phyloP scores from a whole-genome alignment of 495 filamentous ascomycete genomes.

The Arthonia radiata region DNA sequence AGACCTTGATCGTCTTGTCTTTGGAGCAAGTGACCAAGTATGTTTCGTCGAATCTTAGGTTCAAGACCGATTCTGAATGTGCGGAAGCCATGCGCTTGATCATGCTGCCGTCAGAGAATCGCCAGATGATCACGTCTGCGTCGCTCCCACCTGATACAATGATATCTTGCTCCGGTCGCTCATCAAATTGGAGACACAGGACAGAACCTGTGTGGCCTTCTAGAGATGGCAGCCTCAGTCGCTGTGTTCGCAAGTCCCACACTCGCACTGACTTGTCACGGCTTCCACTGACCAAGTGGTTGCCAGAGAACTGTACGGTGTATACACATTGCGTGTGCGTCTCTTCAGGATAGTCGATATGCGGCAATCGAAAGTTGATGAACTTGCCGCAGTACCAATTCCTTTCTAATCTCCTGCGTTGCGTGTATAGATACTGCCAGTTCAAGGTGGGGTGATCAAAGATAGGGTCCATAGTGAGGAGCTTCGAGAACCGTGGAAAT shows the following conservation, averaged over 20 bases:
- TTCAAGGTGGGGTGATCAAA: constrained; percentile 33
- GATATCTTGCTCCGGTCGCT: constrained; percentile 68
- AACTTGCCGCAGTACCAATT: constrained; percentile 75
- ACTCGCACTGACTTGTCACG: constrained; percentile 69
- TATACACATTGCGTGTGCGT: constrained; percentile 87
- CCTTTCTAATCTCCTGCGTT: constrained; percentile 58
- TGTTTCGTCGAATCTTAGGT: constrained; percentile 73
- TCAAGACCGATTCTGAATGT: constrained; percentile 79
- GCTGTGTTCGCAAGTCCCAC: constrained; percentile 67
- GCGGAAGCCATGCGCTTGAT: constrained; percentile 48
- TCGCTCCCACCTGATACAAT: constrained; percentile 90
- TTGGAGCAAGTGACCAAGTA: constrained; percentile 93
- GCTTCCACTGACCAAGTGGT: constrained; percentile 82
- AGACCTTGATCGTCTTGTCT: constrained; percentile 86
- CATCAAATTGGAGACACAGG: constrained; percentile 88
- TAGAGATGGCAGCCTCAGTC: constrained; percentile 46
- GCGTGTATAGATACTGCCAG: constrained; percentile 75
- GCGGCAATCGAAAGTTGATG: constrained; percentile 72
- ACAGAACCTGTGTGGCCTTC: constrained; percentile 64
- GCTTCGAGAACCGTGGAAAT: no score
- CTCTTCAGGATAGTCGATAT: constrained; percentile 55
- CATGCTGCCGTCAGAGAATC: constrained; percentile 65
- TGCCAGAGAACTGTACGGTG: constrained; percentile 64
- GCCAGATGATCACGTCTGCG: constrained; percentile 71
- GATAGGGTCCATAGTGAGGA: no score